These are phyloP conservation scores for Saccharomycopsis lassenensis DNA, from an alignment of 805 yeast species.

Conservation along the genomic window DNA sequence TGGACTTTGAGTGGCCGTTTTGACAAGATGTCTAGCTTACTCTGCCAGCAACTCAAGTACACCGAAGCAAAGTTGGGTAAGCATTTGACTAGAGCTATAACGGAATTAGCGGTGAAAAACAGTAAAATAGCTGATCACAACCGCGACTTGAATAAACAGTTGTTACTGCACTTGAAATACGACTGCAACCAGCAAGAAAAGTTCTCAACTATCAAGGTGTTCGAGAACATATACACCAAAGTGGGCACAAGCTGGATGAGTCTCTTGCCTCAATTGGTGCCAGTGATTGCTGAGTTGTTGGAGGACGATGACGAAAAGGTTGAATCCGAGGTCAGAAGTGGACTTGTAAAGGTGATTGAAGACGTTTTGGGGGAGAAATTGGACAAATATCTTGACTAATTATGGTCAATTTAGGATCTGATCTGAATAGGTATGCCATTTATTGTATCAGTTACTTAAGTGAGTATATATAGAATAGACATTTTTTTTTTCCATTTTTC, in stretches of 20 bases:
- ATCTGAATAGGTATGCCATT: too few relatives aligned
- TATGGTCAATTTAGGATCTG: too few relatives aligned
- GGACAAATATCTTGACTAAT: conserved; percentile 59
- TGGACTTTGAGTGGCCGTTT: conserved; percentile 88
- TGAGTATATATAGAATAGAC: too few relatives aligned
- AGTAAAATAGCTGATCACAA: conserved; percentile 63
- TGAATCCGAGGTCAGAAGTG: conserved; percentile 82
- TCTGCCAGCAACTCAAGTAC: conserved; percentile 54
- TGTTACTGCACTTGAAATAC: conserved; percentile 59
- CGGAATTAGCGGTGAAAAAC: conserved; percentile 62
- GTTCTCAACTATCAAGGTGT: conserved; percentile 68
- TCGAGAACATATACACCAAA: conserved; percentile 76
- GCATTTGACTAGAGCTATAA: conserved; percentile 67
- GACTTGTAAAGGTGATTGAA: conserved; percentile 84
- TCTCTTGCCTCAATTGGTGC: conserved; percentile 87
- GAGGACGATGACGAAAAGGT: conserved; percentile 95
- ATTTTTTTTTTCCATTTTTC: too few relatives aligned
- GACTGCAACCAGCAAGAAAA: conserved; percentile 47
- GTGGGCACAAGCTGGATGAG: conserved; percentile 93
- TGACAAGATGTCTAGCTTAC: conserved; percentile 51
- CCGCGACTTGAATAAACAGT: conserved; percentile 54
- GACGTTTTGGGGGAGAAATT: conserved; percentile 90
- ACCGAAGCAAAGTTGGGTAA: conserved; percentile 71
- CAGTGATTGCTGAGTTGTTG: conserved; percentile 85
- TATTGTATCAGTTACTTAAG: too few relatives aligned